phyloP scores from a whole-genome alignment of 139 green algal genomes.

The Chlorella sp. region DNA sequence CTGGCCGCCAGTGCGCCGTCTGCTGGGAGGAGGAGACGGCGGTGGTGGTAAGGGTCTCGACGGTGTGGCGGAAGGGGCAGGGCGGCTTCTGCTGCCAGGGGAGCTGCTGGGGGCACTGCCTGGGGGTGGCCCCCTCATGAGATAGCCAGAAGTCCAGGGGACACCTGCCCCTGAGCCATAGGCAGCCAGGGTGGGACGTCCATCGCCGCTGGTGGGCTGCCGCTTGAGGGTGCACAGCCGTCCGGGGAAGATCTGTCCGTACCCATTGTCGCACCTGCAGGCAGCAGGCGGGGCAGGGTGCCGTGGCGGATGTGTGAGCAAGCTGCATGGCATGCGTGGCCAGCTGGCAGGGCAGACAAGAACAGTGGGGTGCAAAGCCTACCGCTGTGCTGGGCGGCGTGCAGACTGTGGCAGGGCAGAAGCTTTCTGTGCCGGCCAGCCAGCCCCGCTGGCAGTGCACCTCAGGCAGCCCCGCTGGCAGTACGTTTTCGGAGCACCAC shows the following conservation, averaged over 20 bases:
- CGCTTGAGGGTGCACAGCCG: conserved; percentile 22
- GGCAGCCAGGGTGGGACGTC: neutral
- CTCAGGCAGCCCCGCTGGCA: no score
- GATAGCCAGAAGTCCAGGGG: conserved; percentile 26
- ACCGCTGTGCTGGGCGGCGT: neutral
- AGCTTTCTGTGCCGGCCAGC: no score
- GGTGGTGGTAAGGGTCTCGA: no score
- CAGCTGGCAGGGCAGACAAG: neutral
- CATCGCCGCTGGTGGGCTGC: neutral
- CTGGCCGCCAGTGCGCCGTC: neutral
- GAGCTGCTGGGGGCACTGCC: no score
- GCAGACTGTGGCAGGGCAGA: neutral
- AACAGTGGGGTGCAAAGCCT: neutral
- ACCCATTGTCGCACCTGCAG: conserved; percentile 11
- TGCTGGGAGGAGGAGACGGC: no score
- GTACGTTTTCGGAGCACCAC: neutral
- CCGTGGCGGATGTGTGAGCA: no score
- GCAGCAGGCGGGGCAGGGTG: neutral
- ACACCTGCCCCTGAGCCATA: neutral
- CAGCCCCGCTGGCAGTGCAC: no score
- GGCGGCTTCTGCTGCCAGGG: neutral
- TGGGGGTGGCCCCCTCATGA: neutral
- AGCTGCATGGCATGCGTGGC: neutral
- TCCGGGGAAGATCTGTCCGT: neutral
- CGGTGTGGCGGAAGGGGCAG: no score